These are phyloP conservation scores for Lyophyllum atratum DNA, from an alignment of 768 basidiomycete genomes.

Conservation along the genomic window DNA sequence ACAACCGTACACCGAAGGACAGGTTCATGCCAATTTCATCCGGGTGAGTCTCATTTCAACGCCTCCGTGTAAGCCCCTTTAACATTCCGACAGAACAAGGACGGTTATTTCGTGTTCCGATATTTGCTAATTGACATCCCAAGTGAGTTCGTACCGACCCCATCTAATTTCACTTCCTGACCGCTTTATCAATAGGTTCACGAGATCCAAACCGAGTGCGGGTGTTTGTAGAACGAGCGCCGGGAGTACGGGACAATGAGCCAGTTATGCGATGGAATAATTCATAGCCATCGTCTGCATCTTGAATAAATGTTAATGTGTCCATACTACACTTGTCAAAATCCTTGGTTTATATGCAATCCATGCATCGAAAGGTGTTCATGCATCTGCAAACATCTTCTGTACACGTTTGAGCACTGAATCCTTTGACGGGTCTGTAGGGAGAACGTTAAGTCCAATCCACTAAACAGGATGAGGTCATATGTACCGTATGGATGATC, in stretches of 20 bases:
- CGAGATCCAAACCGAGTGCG: conserved; percentile 61
- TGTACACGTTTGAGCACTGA: conserved; percentile 95
- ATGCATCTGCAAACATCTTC: conserved; percentile 91
- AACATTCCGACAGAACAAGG: conserved; percentile 53
- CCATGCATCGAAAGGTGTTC: background rate
- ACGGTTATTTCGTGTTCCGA: conserved; percentile 77
- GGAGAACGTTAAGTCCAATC: background rate
- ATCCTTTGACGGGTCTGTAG: conserved; percentile 89
- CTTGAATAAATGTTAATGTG: conserved; percentile 14
- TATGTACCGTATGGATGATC: conserved; percentile 94
- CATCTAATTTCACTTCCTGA: conserved; percentile 15
- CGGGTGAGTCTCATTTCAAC: conserved; percentile 47
- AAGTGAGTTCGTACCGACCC: conserved; percentile 50
- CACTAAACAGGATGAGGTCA: background rate
- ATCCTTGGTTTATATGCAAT: background rate
- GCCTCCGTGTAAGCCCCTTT: background rate
- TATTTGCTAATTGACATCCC: conserved; percentile 82
- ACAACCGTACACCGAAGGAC: conserved; percentile 66
- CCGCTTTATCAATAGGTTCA: conserved; percentile 46
- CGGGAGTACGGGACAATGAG: conserved; percentile 71
- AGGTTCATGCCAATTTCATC: conserved; percentile 79
- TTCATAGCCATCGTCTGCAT: conserved; percentile 23
- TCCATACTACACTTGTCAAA: background rate
- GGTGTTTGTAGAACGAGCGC: conserved; percentile 68
- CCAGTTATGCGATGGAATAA: conserved; percentile 69